A percentile compares a stretch with the other conserved stretches of the same genome.
These are phyloP conservation scores for Hygrophila difformis DNA, from an alignment of 257 asterid species.

Conservation along the genomic window DNA sequence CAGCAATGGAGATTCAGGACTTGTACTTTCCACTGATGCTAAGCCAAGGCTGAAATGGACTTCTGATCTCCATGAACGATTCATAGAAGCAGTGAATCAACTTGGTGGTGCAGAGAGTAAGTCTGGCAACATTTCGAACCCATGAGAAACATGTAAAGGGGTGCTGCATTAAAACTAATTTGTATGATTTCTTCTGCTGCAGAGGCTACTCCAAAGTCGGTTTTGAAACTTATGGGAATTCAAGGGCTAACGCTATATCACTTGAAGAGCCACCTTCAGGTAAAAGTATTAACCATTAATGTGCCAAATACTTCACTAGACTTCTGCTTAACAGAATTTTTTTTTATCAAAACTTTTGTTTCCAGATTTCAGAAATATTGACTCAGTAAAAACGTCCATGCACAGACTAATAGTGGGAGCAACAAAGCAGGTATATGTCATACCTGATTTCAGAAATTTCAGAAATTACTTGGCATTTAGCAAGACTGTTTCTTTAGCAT, in stretches of 20 bases:
- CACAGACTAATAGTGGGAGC: conserved; percentile 50
- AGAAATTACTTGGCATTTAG: not conserved
- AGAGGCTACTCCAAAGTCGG: conserved; percentile 99
- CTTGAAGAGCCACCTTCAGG: conserved; percentile 97
- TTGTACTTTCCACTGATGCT: conserved; percentile 85
- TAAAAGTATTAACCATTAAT: conserved; percentile 14
- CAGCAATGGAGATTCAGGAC: conserved; percentile 58
- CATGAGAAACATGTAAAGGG: not conserved
- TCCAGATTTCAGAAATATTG: conserved; percentile 63
- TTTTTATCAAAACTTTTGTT: conserved; percentile 1
- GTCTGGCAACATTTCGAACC: conserved; percentile 15
- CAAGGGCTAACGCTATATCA: conserved; percentile 87
- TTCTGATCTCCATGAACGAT: conserved; percentile 65
- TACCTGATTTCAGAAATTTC: no score
- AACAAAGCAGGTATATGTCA: conserved; percentile 62
- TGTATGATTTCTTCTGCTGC: conserved; percentile 26
- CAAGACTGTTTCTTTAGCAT: not conserved
- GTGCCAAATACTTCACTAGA: not conserved
- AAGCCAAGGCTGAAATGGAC: conserved; percentile 93
- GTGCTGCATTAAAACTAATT: conserved; percentile 9
- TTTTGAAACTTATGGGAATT: conserved; percentile 91
- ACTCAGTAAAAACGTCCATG: conserved; percentile 73
- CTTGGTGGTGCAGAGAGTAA: conserved; percentile 95
- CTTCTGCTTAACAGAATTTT: not conserved
- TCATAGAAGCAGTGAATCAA: conserved; percentile 82